Base-by-base conservation (phyloP, 2,329 filamentous ascomycete genomes). In the Grosmannia clavigera region DNA sequence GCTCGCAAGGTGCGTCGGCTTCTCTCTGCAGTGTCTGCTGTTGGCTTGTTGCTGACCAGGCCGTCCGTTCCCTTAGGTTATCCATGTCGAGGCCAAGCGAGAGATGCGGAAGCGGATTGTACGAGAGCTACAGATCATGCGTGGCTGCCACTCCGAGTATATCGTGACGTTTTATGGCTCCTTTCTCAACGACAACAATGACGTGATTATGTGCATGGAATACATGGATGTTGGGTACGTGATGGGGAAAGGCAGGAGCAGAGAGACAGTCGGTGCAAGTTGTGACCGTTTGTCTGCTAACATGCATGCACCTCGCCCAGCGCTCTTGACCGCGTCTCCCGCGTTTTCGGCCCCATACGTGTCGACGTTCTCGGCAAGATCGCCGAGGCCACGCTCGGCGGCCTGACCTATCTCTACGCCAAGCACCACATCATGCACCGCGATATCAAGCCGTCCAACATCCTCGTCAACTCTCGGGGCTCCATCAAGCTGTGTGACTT, bases 131-230 rank as follows among this genome's bases (percentile, higher is more conserved):
- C 92, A 96, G 71, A 96, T 99, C 66, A 97, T 97, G 85, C 92
- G 96, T 71, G 90, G 95, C 69, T 99, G 94, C 74, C 94, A 96
- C 70, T 96, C 90, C 27, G 89, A 94, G 63, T 92, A 95, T 73
- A 97, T 99, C 69, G 94, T 99, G 62, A 96, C 88, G 59, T 99
- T 96, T 74, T 97, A 97, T 70, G 94, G 94, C 62, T 94, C 94
- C 46, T 99, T 97, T 70, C 82, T 97, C 69, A 97, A 96, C 71
- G 89, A 95, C 70, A 91, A 91, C 63, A 92, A 95, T 70, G 94
- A 99, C 75, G 95, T 99, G 61, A 95, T 97, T 67, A 92, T 99
- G 86, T 99, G 94, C 73, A 99, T 99, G 94, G 94, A 99, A 73
- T 97, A 99, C 72, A 96, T 96, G 90, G 94, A 99, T 74, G 90